A percentile compares a stretch with the other conserved stretches of the same genome.
These are phyloP conservation scores for Heterobasidion parviporum DNA, from an alignment of 1,284 basidiomycete genomes.

Conservation along the genomic window DNA sequence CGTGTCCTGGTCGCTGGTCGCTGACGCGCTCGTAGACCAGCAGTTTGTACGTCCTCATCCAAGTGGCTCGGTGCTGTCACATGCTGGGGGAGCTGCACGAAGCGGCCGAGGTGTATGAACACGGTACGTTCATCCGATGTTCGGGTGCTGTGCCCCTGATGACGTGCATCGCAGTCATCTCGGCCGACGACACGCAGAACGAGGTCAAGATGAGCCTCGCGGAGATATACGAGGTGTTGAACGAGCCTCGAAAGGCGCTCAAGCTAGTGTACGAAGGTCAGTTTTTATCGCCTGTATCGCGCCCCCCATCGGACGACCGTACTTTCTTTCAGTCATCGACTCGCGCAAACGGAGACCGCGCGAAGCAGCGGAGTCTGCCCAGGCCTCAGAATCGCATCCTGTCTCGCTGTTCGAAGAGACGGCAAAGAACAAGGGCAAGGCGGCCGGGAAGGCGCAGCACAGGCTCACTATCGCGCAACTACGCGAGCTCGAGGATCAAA, in stretches of 20 bases:
- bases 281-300: not conserved
- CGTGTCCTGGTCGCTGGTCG: not conserved
- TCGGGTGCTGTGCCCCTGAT: not conserved
- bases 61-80: constrained; percentile 69
- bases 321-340: constrained; percentile 41
- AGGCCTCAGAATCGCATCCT: constrained; percentile 14
- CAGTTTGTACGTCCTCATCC: constrained; percentile 57
- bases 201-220: constrained; percentile 87
- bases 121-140: constrained; percentile 39
- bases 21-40: constrained; percentile 42
- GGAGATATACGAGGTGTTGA: constrained; percentile 79
- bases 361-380: constrained; percentile 16
- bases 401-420: constrained; percentile 56
- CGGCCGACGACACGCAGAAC: constrained; percentile 65
- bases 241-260: constrained; percentile 76
- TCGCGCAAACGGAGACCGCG: constrained; percentile 43
- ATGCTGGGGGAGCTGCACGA: constrained; percentile 66
- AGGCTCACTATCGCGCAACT: constrained; percentile 47
- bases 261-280: constrained; percentile 82
- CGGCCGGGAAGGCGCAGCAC: constrained; percentile 25
- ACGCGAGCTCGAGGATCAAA: constrained; percentile 49
- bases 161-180: constrained; percentile 44
- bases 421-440: constrained; percentile 23
- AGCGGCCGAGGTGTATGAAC: constrained; percentile 78
- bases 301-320: not conserved